Evolutionary conservation across 2,329 filamentous ascomycete genomes (phyloP).

Genomic region (Tothia fuscella): DNA sequence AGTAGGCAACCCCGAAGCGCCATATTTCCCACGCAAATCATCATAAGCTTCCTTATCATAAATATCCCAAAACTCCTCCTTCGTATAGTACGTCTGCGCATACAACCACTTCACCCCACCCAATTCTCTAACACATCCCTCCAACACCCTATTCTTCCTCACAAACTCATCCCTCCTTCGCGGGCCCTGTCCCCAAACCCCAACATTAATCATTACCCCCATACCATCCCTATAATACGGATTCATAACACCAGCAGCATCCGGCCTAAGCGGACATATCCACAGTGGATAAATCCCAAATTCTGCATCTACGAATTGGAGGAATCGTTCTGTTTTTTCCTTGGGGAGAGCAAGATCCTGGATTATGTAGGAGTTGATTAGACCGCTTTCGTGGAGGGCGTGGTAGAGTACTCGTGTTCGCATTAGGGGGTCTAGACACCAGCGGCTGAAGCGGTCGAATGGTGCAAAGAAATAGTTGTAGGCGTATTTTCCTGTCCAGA

Average conservation of each 20-base stretch:
- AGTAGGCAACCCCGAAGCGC: conserved; percentile 46
- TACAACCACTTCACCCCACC: conserved; percentile 60
- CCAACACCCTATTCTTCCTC: conserved; percentile 45
- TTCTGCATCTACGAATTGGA: conserved; percentile 28
- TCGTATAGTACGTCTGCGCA: conserved; percentile 55
- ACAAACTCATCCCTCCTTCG: conserved; percentile 36
- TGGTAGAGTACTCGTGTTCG: conserved; percentile 55
- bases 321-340: conserved; percentile 30
- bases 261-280: conserved; percentile 30
- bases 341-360: conserved; percentile 48
- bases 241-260: conserved; percentile 7
- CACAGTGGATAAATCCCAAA: conserved; percentile 36
- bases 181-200: conserved; percentile 46
- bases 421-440: conserved; percentile 47
- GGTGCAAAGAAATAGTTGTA: conserved; percentile 53
- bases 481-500: conserved; percentile 53
- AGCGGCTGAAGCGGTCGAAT: conserved; percentile 52
- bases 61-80: conserved; percentile 55
- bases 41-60: conserved; percentile 52
- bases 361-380: conserved; percentile 49
- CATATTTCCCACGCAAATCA: conserved; percentile 44
- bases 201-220: conserved; percentile 45
- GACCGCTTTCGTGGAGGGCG: conserved; percentile 49
- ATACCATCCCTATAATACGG: not conserved
- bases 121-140: conserved; percentile 45